Base-by-base conservation (phyloP, 345 rosid genomes). In the Noccaea bulbosa region DNA sequence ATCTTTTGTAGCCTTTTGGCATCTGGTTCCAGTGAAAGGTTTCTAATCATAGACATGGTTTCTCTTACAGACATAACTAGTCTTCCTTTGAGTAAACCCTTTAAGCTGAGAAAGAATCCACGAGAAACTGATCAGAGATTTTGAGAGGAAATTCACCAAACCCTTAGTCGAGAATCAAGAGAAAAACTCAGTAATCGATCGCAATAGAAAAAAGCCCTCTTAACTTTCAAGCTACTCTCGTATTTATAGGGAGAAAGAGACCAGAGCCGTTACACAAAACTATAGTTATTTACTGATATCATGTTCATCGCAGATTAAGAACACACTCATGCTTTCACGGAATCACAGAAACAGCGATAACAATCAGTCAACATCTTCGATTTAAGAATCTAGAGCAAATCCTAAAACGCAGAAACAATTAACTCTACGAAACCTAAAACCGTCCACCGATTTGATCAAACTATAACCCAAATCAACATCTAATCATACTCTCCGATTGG, bases 331-430 rank as follows among this genome's bases (percentile, higher is more conserved):
- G 47, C 15, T 43, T 6, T 33, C 6, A 5, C 35, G 4, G 30
- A 27, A 27, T 27, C 4, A 27, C 4, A 5, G 35, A 5, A 33
- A n/a, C n/a, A n/a, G 7, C 1, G 35, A 33, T 33, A 33, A 33
- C 7, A 33, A 43, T 4, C 46, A 43, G 15, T 11, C 35, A 6
- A 33, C 35, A 33, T 5, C 22, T 46, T 7, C 20, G 49, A 46
- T 46, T 17, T 11, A 27, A 5, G 5, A 17, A 47, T 55, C 73
- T 73, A 70, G 62, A 34, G 30, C 22, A 30, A 52, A 50, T 56
- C 53, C 59, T 76, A 77, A 57, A 52, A 67, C 4, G 10, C 2
- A 1, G 39, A 41, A 11, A n/a, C 2, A 33, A 2, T 5, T 5
- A 43, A 11, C 47, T 14, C 3, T 24, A 11, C 35, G 6, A 51